These are phyloP conservation scores for Lipomyces mesembrius DNA, from an alignment of 805 yeast species.

Conservation along the genomic window DNA sequence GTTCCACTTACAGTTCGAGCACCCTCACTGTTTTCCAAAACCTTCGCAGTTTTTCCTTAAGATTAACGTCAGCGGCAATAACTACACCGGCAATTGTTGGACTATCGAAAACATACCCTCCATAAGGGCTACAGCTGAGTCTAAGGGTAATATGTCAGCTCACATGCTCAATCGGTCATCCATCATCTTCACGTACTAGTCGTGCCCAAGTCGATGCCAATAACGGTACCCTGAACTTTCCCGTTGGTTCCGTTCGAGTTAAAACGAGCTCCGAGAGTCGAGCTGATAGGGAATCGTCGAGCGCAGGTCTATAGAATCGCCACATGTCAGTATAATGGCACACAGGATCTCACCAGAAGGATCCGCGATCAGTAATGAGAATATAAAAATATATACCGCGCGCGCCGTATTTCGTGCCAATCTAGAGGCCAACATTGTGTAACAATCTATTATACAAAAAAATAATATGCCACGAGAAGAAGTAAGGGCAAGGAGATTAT, in stretches of 20 bases:
- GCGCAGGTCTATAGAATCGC: slow-evolving; percentile 8
- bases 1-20: slow-evolving; percentile 54
- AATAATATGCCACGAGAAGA: slow-evolving; percentile 1
- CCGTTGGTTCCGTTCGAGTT: slow-evolving; percentile 49
- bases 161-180: neutral
- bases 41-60: slow-evolving; percentile 68
- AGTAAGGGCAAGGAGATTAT: slow-evolving; percentile 16
- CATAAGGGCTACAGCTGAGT: slow-evolving; percentile 86
- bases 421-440: slow-evolving; percentile 49
- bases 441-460: slow-evolving; percentile 1
- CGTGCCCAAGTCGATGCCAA: slow-evolving; percentile 87
- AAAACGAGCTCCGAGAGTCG: slow-evolving; percentile 47
- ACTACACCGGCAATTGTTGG: neutral
- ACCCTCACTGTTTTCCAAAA: slow-evolving; percentile 79
- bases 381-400: slow-evolving; percentile 36
- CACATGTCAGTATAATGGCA: neutral
- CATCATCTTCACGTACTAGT: slow-evolving; percentile 51
- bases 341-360: neutral
- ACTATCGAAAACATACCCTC: slow-evolving; percentile 46
- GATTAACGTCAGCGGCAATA: neutral
- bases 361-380: neutral
- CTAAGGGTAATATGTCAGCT: slow-evolving; percentile 13
- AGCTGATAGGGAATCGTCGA: slow-evolving; percentile 14
- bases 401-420: slow-evolving; percentile 47
- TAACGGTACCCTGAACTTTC: slow-evolving; percentile 64